Percentiles rank a stretch among this genome's conserved stretches.
Evolutionary conservation across 202 grass and related monocot species (phyloP).

Genomic region (Panicum virgatum): DNA sequence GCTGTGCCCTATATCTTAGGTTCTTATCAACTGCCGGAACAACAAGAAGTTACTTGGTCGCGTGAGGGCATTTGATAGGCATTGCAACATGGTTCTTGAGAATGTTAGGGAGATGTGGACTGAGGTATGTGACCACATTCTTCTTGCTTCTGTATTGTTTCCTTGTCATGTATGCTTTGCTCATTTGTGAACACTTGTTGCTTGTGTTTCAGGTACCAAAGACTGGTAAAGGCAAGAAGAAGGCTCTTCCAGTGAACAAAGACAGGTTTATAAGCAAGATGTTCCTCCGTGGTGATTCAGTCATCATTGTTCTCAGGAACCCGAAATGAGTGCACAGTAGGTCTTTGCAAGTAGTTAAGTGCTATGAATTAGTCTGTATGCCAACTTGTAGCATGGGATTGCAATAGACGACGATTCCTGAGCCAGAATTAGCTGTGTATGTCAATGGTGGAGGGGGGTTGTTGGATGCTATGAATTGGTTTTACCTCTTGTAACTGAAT

Average conservation of each 20-base stretch:
- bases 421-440: background rate
- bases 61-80: conserved; percentile 87
- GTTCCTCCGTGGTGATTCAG: conserved; percentile 91
- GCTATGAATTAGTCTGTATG: conserved; percentile 17
- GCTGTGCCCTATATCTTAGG: conserved; percentile 41
- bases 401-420: background rate
- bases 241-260: conserved; percentile 92
- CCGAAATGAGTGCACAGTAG: conserved; percentile 57
- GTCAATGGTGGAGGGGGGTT: conserved; percentile 30
- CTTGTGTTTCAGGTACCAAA: conserved; percentile 61
- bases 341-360: background rate
- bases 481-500: conserved; percentile 38
- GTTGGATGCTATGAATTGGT: conserved; percentile 4
- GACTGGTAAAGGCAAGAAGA: conserved; percentile 98
- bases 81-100: conserved; percentile 99
- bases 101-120: conserved; percentile 99
- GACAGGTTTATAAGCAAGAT: conserved; percentile 99
- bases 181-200: background rate
- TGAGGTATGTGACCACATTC: conserved; percentile 45
- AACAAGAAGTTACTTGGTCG: conserved; percentile 92
- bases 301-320: conserved; percentile 93
- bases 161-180: background rate
- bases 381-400: background rate
- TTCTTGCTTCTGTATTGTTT: background rate
- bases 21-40: conserved; percentile 95